These are phyloP conservation scores for Mycoemilia scoparia DNA, from an alignment of 192 early-diverging fungal species.

Conservation along the genomic window DNA sequence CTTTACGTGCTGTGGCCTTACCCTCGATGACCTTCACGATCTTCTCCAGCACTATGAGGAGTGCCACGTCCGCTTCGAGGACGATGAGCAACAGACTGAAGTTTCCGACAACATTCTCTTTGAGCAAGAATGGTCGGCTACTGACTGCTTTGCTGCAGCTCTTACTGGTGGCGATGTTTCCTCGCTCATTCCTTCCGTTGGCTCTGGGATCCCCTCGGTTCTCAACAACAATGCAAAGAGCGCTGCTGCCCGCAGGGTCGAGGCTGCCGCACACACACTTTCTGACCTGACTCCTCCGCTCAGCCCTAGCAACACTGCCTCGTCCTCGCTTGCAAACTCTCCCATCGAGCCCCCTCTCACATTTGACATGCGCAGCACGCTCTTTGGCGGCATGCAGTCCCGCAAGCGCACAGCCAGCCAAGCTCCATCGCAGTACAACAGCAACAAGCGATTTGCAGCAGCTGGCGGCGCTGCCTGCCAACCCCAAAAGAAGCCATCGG, in stretches of 20 bases:
- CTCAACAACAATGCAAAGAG: conserved; percentile 13
- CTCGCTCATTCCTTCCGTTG: conserved; percentile 16
- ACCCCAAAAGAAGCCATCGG: too few species aligned
- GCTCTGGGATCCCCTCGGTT: conserved; percentile 25
- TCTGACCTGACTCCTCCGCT: conserved; percentile 14
- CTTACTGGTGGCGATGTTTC: conserved; percentile 11
- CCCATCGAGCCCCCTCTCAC: conserved; percentile 17
- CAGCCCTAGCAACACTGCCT: conserved; percentile 17
- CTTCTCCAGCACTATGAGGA: conserved; percentile 95
- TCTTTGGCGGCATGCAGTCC: conserved; percentile 5
- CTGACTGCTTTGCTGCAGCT: conserved; percentile 8
- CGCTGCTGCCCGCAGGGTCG: conserved; percentile 11
- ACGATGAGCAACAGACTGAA: conserved; percentile 46
- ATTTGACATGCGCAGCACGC: conserved; percentile 8
- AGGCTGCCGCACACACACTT: conserved; percentile 12
- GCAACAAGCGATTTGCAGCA: conserved; percentile 17
- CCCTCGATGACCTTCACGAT: conserved; percentile 79
- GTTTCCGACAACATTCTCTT: conserved; percentile 24
- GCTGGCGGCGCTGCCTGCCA: not conserved
- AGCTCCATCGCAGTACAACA: conserved; percentile 4
- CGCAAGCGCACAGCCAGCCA: conserved; percentile 20
- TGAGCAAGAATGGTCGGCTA: conserved; percentile 25
- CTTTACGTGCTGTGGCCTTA: conserved; percentile 85
- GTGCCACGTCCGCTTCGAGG: conserved; percentile 73
- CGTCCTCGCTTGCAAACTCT: conserved; percentile 22